phyloP scores from a whole-genome alignment of 2,329 filamentous ascomycete species.

The Epichloe scottii region DNA sequence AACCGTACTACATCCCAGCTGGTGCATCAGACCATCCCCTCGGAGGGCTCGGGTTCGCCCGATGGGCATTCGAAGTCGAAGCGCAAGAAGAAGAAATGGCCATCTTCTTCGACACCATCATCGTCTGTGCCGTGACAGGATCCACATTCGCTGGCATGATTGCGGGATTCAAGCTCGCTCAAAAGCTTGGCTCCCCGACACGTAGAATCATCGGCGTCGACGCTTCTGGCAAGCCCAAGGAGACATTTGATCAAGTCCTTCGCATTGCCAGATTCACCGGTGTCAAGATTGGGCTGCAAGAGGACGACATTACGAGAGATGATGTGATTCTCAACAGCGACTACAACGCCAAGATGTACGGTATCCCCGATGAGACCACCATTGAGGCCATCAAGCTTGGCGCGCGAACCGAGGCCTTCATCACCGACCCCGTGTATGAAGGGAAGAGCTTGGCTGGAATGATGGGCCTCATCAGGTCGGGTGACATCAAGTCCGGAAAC shows the following conservation, averaged over 20 bases:
- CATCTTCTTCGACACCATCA: slow-evolving; percentile 53
- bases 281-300: slow-evolving; percentile 46
- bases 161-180: slow-evolving; percentile 55
- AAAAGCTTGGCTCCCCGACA: slow-evolving; percentile 31
- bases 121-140: slow-evolving; percentile 61
- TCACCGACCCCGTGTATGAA: slow-evolving; percentile 66
- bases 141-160: slow-evolving; percentile 61
- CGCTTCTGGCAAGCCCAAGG: slow-evolving; percentile 26
- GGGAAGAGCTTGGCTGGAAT: slow-evolving; percentile 63
- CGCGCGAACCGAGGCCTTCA: slow-evolving; percentile 56
- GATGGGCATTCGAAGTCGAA: slow-evolving; percentile 58
- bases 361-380: slow-evolving; percentile 52
- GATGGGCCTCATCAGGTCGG: slow-evolving; percentile 53
- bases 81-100: slow-evolving; percentile 49
- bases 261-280: slow-evolving; percentile 54
- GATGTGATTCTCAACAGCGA: slow-evolving; percentile 42
- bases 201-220: slow-evolving; percentile 56
- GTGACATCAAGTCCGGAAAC: slow-evolving; percentile 50
- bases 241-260: slow-evolving; percentile 53
- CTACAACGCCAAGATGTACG: slow-evolving; percentile 57
- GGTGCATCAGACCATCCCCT: slow-evolving; percentile 59
- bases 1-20: slow-evolving; percentile 60
- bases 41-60: slow-evolving; percentile 56
- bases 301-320: slow-evolving; percentile 45
- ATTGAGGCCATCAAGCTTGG: slow-evolving; percentile 57